Evolutionary conservation across 2,329 filamentous ascomycete species (phyloP).

Genomic region (Thermothelomyces thermophilus): DNA sequence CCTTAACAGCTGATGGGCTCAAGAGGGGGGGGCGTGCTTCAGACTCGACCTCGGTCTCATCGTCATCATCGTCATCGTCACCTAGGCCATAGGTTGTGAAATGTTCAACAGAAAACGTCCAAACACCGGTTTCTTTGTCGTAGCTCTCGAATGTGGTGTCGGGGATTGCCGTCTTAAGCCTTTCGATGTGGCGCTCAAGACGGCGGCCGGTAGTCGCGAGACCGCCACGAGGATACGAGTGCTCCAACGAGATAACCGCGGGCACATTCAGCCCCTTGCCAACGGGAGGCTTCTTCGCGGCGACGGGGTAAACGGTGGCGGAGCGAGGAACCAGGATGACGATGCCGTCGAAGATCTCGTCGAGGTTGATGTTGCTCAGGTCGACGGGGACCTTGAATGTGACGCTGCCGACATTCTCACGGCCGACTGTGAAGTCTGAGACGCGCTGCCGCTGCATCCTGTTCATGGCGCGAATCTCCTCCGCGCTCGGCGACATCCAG

Average conservation of each 20-base stretch:
- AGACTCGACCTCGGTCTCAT: slow-evolving; percentile 56
- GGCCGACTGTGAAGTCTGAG: slow-evolving; percentile 71
- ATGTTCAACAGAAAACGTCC: slow-evolving; percentile 91
- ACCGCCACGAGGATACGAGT: slow-evolving; percentile 78
- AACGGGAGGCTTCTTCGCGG: slow-evolving; percentile 69
- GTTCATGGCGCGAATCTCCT: slow-evolving; percentile 73
- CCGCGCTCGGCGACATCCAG: slow-evolving; percentile 73
- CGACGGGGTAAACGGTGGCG: slow-evolving; percentile 79
- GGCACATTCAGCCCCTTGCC: slow-evolving; percentile 91
- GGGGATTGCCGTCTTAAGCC: slow-evolving; percentile 63
- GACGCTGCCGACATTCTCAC: slow-evolving; percentile 72
- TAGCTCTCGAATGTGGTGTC: slow-evolving; percentile 82
- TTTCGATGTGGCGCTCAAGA: slow-evolving; percentile 74
- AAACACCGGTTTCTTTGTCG: slow-evolving; percentile 70
- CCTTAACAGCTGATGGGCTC: slow-evolving; percentile 18
- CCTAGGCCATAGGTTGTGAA: slow-evolving; percentile 93
- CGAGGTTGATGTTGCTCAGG: slow-evolving; percentile 68
- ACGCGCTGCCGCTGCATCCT: slow-evolving; percentile 71
- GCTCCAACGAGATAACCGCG: slow-evolving; percentile 77
- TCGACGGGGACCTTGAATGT: slow-evolving; percentile 78
- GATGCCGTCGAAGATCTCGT: slow-evolving; percentile 71
- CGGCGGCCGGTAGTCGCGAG: slow-evolving; percentile 56
- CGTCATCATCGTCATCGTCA: slow-evolving; percentile 67
- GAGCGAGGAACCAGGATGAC: slow-evolving; percentile 70
- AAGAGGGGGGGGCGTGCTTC: slow-evolving; percentile 28